Conservation (phyloP, 228 moss, liverwort and hornwort species). For the Sphagnum fallax region DNA sequence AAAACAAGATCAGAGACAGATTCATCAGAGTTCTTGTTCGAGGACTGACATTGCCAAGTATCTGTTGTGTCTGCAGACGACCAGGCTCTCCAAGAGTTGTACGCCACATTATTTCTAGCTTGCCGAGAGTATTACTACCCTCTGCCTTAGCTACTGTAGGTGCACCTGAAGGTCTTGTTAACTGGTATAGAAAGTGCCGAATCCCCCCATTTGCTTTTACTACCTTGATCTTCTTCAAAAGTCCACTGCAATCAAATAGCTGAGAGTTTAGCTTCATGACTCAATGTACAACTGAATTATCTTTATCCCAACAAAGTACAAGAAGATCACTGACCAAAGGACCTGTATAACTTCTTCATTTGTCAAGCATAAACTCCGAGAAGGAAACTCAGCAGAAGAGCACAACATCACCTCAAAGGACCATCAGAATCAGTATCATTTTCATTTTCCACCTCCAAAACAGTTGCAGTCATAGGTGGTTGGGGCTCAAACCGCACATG, state of each 20-base stretch:
- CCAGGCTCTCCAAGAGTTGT: constrained; percentile 98
- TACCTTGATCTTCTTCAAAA: constrained; percentile 82
- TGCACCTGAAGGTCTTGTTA: constrained; percentile 57
- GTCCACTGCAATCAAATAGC: constrained; percentile 45
- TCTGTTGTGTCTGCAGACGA: constrained; percentile 95
- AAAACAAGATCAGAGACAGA: too few species aligned
- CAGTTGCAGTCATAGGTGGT: constrained; percentile 56
- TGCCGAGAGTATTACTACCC: constrained; percentile 82
- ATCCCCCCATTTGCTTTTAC: constrained; percentile 92
- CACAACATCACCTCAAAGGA: constrained; percentile 48
- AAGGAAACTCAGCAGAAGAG: not conserved
- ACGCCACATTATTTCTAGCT: constrained; percentile 97
- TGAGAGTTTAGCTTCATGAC: not conserved
- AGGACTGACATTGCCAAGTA: constrained; percentile 82
- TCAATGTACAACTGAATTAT: not conserved
- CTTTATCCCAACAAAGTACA: too few species aligned
- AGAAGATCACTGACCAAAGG: too few species aligned
- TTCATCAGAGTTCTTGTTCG: too few species aligned
- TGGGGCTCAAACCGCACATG: constrained; percentile 92
- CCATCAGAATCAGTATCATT: constrained; percentile 62
- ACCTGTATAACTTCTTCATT: too few species aligned
- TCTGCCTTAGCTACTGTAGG: constrained; percentile 48
- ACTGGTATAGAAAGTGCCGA: constrained; percentile 86
- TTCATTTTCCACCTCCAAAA: constrained; percentile 73
- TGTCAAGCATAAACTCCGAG: too few species aligned